Evolutionary conservation across 192 early-diverging fungal genomes (phyloP), one percentile per base, ranked within the genome.

Genomic region (Radiomyces spectabilis): DNA sequence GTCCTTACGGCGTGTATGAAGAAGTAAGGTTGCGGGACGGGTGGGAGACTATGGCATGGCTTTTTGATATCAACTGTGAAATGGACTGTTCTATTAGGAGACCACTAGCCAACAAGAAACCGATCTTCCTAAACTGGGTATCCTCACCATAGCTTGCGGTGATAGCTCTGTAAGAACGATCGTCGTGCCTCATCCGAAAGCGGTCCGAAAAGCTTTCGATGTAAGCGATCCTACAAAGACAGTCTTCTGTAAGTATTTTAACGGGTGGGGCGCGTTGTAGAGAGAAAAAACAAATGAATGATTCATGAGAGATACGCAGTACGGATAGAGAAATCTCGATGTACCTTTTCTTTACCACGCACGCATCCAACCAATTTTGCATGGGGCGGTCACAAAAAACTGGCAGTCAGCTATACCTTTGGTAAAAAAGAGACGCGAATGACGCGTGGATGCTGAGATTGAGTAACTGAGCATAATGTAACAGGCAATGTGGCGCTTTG

Each of bases 1-100:
- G 69, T 47, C 69, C 69, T 22, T 72, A 72, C 38, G 73, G 73
- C 4, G 51, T 65, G 4, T 60, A 72, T 50, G 65, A 75, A 25
- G 50, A 66, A 27, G 48, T 47, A 50, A 22, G 8, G n/a, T 7
- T 38, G 26, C 16, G n/a, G 8, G 9, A 51, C 27, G 26, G 30
- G 22, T 21, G 7, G n/a, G 4, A 38, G 16, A 50, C 24, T 50
- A 18, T 35, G 13, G 22, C 26, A 24, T n/a, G 30, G 8, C 7
- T 30, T 19, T 19, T 12, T 35, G 13, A 2, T 29, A 41, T 39
- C 24, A 32, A 21, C 22, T 5, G 8, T 43, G 30, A 41, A 44
- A 3, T n/a, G n/a, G n/a, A n/a, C n/a, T n/a, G n/a, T n/a, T n/a
- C n/a, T n/a, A n/a, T n/a, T n/a, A 29, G 13, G 33, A 35, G 5